These are phyloP conservation scores for Coemansia sp. DNA, from an alignment of 192 early-diverging fungal species.

Conservation along the genomic window DNA sequence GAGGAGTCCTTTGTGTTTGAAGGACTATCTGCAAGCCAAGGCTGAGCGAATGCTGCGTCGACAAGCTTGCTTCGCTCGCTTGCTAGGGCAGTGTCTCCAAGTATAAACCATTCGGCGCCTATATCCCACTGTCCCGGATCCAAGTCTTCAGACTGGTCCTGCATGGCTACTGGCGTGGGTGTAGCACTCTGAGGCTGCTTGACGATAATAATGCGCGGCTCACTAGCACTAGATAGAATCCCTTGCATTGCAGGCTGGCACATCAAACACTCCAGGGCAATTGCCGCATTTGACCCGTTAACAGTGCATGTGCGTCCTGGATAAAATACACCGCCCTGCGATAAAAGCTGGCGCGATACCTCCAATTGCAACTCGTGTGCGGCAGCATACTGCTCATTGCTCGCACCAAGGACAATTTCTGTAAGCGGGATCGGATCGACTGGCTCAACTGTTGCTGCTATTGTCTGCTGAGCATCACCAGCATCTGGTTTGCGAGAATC, in stretches of 20 bases:
- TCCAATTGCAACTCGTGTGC: slow-evolving; percentile 18
- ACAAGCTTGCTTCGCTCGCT: slow-evolving; percentile 16
- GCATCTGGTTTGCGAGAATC: not conserved
- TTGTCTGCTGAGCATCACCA: not conserved
- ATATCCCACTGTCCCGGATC: slow-evolving; percentile 29
- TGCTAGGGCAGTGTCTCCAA: slow-evolving; percentile 28
- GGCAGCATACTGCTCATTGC: slow-evolving; percentile 21
- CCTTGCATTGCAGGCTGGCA: slow-evolving; percentile 47
- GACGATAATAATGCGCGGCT: slow-evolving; percentile 28
- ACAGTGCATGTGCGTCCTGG: slow-evolving; percentile 1
- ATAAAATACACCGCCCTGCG: slow-evolving; percentile 11
- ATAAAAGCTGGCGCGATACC: slow-evolving; percentile 18
- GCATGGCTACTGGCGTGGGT: too few relatives aligned
- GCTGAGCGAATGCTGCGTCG: slow-evolving; percentile 14
- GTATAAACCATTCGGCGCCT: slow-evolving; percentile 51
- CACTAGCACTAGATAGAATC: slow-evolving; percentile 8
- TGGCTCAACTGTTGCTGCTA: slow-evolving; percentile 18
- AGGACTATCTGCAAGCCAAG: not conserved
- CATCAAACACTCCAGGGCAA: slow-evolving; percentile 39
- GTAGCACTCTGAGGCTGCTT: slow-evolving; percentile 2
- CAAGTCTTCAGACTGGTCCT: slow-evolving; percentile 2
- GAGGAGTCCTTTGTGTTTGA: too few relatives aligned
- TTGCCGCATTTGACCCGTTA: not conserved
- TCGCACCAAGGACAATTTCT: slow-evolving; percentile 44
- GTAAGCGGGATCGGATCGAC: slow-evolving; percentile 28